Evolutionary conservation across 805 yeast species (phyloP).

Genomic region (Cyberlindnera veronae): DNA sequence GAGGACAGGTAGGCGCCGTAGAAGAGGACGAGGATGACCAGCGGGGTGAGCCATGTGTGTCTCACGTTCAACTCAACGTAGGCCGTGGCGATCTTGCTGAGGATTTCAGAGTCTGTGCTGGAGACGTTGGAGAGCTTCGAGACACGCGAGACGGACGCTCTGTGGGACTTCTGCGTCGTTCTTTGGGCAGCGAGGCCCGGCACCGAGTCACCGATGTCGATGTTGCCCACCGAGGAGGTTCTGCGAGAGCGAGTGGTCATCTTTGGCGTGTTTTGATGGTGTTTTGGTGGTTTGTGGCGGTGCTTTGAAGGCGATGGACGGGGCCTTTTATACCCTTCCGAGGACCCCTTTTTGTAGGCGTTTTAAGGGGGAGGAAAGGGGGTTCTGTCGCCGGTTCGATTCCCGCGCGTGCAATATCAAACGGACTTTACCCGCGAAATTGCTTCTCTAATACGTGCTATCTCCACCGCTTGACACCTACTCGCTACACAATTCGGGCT

Average conservation of each 20-base stretch:
- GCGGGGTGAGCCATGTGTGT: constrained; percentile 72
- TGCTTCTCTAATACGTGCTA: no score
- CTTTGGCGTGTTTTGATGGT: not conserved
- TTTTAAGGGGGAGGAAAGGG: no score
- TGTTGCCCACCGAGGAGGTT: constrained; percentile 71
- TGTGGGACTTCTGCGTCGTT: constrained; percentile 40
- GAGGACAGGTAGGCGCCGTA: constrained; percentile 48
- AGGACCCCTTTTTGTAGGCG: no score
- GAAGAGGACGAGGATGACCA: constrained; percentile 42
- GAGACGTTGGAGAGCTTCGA: constrained; percentile 30
- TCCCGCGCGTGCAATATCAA: no score
- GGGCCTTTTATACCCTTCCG: no score
- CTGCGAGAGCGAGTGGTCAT: constrained; percentile 31
- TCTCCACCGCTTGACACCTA: not conserved
- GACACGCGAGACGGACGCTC: constrained; percentile 36
- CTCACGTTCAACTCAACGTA: constrained; percentile 54
- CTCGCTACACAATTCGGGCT: no score
- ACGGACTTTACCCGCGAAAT: not conserved
- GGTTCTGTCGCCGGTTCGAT: no score
- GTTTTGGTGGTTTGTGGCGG: not conserved
- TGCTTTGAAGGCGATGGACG: not conserved
- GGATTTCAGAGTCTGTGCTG: constrained; percentile 48
- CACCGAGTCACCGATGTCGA: constrained; percentile 71
- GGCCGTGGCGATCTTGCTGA: constrained; percentile 52
- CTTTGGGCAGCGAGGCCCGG: constrained; percentile 67